Evolutionary conservation across 2,329 filamentous ascomycete genomes (phyloP), one percentile per base, ranked within the genome.

Genomic region (Curvularia spicifera): DNA sequence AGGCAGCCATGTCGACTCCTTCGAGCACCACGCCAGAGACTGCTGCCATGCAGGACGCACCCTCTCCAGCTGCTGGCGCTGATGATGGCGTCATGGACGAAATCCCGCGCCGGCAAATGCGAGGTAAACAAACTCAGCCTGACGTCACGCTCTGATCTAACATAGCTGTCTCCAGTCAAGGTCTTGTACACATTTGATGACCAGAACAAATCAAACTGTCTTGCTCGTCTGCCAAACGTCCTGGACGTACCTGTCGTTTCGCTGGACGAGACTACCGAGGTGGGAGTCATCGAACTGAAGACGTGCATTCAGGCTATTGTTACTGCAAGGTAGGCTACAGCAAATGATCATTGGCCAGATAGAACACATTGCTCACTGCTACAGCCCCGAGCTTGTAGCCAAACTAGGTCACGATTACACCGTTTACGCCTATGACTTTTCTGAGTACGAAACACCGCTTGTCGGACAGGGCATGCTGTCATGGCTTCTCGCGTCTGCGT

Each of bases 381-480:
- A 85, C 80, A 98, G 95, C 74, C 95, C 95, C 37, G 95, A 99
- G 79, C 84, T 99, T 45, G 81, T 93, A 46, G 86, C 87, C 72
- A 82, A 89, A 81, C 74, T 89, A 59, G 83, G 89, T 79, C 80
- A 86, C 77, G 93, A 99, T 79, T 99, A 95, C 79, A 95, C 93
- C n/a, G 88, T 99, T 56, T 99, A 99, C 78, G 93, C 94, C 29
- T 91, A 92, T 80, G 95, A 99, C 77, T 98, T 94, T 77, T 97
- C 95, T 12, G 95, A 99, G 78, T 91, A 91, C 64, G 93, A 97
- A 72, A 91, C 89, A 18, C 95, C 96, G 52, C 84, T 98, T 55
- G 94, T 97, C 24, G 95, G 95, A 22, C 94, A 99, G 78, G 95
- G 96, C 52, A 91, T 98, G 88, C 83, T 99, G 20, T 98, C 95